Evolutionary conservation across 768 basidiomycete species (phyloP).

Genomic region (Nevesoporus exiguus): DNA sequence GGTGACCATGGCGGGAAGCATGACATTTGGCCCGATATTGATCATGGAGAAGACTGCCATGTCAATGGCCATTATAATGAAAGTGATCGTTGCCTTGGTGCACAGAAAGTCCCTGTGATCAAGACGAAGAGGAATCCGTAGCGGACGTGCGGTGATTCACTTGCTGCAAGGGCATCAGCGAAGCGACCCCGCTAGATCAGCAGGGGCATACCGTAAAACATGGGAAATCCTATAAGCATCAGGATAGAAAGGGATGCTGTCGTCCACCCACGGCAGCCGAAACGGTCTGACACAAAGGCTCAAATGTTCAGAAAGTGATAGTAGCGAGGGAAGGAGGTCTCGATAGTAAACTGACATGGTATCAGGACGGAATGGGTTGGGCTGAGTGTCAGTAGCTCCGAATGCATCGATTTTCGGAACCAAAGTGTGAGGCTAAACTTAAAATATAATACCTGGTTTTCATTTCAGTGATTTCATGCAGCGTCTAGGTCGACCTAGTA

Average conservation of each 20-base stretch:
- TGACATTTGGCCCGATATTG: slow-evolving; percentile 23
- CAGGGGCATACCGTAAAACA: slow-evolving; percentile 46
- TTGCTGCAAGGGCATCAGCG: slow-evolving; percentile 13
- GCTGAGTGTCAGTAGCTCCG: too few relatives aligned
- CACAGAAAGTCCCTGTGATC: slow-evolving; percentile 50
- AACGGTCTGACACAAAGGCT: slow-evolving; percentile 54
- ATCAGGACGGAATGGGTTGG: too few relatives aligned
- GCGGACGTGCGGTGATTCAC: slow-evolving; percentile 36
- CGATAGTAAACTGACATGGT: too few relatives aligned
- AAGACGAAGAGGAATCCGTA: slow-evolving; percentile 60
- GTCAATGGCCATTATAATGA: slow-evolving; percentile 36
- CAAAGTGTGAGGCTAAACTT: too few relatives aligned
- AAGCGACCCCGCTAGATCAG: neutral
- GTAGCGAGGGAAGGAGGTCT: too few relatives aligned
- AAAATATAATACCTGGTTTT: too few relatives aligned
- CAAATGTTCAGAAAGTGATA: too few relatives aligned
- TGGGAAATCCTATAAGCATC: slow-evolving; percentile 48
- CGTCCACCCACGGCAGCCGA: slow-evolving; percentile 46
- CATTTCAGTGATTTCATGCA: too few relatives aligned
- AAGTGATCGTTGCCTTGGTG: slow-evolving; percentile 41
- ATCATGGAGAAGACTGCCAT: slow-evolving; percentile 36
- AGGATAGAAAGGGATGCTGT: slow-evolving; percentile 43
- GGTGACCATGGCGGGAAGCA: too few relatives aligned
- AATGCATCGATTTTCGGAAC: too few relatives aligned
- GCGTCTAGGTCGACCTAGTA: too few relatives aligned